These are phyloP conservation scores for Pythium chondricola DNA, from an alignment of 352 stramenopile species.

Conservation along the genomic window DNA sequence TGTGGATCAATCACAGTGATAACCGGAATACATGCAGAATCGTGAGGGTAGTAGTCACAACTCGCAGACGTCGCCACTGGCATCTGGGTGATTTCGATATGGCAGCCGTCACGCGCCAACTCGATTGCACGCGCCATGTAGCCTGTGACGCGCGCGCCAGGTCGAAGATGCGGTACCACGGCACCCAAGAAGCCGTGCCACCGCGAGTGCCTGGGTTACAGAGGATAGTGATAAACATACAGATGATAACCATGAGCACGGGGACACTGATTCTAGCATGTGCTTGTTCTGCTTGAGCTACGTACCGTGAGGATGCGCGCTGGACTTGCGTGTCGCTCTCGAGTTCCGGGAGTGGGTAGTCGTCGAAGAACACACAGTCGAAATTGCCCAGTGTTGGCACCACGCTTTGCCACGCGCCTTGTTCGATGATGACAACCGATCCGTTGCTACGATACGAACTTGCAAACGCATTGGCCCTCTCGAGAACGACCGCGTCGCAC, in stretches of 20 bases:
- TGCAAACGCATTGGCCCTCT: constrained; percentile 41
- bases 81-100: constrained; percentile 23
- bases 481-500: constrained; percentile 57
- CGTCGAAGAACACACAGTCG: constrained; percentile 81
- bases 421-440: constrained; percentile 34
- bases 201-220: constrained; percentile 27
- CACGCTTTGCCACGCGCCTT: constrained; percentile 63
- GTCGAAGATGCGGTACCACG: constrained; percentile 33
- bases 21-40: constrained; percentile 49
- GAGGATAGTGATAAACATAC: neutral
- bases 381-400: constrained; percentile 49
- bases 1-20: constrained; percentile 44
- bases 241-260: too few relatives aligned
- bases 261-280: too few relatives aligned
- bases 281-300: too few relatives aligned
- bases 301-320: constrained; percentile 1
- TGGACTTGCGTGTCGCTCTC: constrained; percentile 13
- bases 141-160: constrained; percentile 50
- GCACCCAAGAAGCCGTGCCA: constrained; percentile 73
- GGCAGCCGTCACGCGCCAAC: constrained; percentile 36
- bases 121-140: constrained; percentile 57
- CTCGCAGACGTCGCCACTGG: constrained; percentile 30
- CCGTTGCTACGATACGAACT: constrained; percentile 3
- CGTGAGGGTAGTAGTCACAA: constrained; percentile 66
- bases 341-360: constrained; percentile 67